These are phyloP conservation scores for Periconia sp. DNA, from an alignment of 2,329 filamentous ascomycete species.

Conservation along the genomic window DNA sequence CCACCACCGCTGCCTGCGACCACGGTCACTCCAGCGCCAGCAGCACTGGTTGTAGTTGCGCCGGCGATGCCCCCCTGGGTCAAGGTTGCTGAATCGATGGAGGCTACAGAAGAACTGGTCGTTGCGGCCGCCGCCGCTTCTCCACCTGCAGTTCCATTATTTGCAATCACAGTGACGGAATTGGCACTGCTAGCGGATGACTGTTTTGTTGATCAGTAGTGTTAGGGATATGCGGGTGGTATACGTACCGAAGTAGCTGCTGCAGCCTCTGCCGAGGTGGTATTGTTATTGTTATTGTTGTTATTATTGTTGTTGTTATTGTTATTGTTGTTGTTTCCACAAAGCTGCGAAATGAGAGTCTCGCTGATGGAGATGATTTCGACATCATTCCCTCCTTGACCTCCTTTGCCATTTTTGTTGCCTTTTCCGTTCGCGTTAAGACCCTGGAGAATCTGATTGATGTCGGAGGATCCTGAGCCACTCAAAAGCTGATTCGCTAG, in stretches of 20 bases:
- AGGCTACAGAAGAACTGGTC: conserved; percentile 5
- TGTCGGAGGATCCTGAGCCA: conserved; percentile 14
- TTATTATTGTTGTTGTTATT: too few species aligned
- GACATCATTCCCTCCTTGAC: conserved; percentile 14
- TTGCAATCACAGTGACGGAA: conserved; percentile 12
- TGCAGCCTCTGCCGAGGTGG: conserved; percentile 11
- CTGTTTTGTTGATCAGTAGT: background rate
- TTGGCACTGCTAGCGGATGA: background rate
- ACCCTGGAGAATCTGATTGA: conserved; percentile 18
- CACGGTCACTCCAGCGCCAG: conserved; percentile 22
- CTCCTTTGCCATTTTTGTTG: conserved; percentile 8
- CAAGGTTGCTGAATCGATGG: conserved; percentile 15
- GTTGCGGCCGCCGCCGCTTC: conserved; percentile 12
- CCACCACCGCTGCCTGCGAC: conserved; percentile 21
- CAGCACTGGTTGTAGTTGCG: conserved; percentile 6
- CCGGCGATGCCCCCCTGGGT: conserved; percentile 13
- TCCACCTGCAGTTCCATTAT: conserved; percentile 3
- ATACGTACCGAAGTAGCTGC: too few species aligned
- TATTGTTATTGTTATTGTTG: too few species aligned
- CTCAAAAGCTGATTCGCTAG: conserved; percentile 27
- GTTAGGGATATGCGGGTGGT: too few species aligned
- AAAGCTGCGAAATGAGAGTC: too few species aligned
- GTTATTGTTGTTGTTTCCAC: background rate
- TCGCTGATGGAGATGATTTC: conserved; percentile 20
- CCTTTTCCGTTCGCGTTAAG: conserved; percentile 18